Evolutionary conservation across 164 flowering plant species (phyloP), one percentile per base, ranked within the genome.

Genomic region (Kalanchoe fedtschenkoi): DNA sequence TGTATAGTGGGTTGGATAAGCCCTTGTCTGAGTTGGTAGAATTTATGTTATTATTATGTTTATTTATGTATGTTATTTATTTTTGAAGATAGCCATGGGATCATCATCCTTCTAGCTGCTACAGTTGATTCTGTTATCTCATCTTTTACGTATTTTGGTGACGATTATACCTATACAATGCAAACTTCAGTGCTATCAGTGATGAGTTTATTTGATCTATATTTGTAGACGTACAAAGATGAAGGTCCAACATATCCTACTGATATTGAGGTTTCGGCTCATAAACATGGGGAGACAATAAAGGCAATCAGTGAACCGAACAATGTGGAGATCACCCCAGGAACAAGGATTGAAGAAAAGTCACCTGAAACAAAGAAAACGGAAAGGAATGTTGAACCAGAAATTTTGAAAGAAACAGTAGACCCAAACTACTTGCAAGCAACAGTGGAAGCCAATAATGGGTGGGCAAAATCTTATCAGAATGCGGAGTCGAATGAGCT

Each of bases 1-100:
- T 24, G 19, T 17, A 85, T 80, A 59, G 60, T 68, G 34, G 76
- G 76, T 68, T 88, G 79, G 68, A 61, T 65, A 28, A 22, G 30
- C 30, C 30, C 55, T 6, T 47, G 30, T 24, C 55, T 24, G 55
- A 47, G 26, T 3, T 47, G 55, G 55, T 47, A 24, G 6, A 16
- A 47, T 14, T 51, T 19, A 16, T 22, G 1, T 47, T 47, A 15
- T 24, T 37, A 8, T 1, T 37, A 15, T 11, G 39, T 37, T 6
- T 37, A 8, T 0, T 37, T n/a, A n/a, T n/a, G n/a, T n/a, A n/a
- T n/a, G n/a, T 37, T 37, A 7, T 37, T 37, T 5, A 37, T 5
- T 6, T 37, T 37, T 37, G 8, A 15, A 37, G 13, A 37, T 5
- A 37, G 39, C 39, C 39, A 0, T 8, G 39, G n/a, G n/a, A n/a